phyloP scores from a whole-genome alignment of 129 eudicot species.

The Tagetes erecta region DNA sequence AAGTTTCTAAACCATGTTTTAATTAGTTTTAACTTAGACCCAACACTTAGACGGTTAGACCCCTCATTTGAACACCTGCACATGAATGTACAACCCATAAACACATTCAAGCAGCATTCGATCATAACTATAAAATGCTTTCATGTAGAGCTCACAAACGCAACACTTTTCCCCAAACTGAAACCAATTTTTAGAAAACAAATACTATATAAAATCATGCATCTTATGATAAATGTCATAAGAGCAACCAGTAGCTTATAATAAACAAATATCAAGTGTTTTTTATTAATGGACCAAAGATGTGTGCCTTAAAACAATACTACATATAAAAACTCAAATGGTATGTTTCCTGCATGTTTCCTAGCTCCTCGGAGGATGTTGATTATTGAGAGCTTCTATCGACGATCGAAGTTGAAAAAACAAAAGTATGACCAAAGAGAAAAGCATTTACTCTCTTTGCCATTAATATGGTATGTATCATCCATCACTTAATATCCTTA shows the following conservation, averaged over 20 bases:
- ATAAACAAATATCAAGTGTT: neutral
- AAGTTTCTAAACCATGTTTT: no score
- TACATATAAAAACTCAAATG: neutral
- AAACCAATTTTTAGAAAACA: neutral
- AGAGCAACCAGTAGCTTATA: neutral
- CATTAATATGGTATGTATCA: constrained; percentile 5
- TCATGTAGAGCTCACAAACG: neutral
- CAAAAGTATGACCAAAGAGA: neutral
- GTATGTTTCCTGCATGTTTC: no score
- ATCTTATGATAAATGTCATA: constrained; percentile 1
- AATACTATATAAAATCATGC: neutral
- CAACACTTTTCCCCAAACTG: neutral
- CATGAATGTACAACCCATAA: no score
- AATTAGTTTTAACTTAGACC: no score
- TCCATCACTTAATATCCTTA: neutral
- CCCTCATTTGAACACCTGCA: no score
- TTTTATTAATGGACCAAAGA: no score
- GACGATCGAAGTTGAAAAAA: constrained; percentile 9
- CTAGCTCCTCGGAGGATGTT: neutral
- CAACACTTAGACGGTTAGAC: no score
- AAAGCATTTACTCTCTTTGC: constrained; percentile 7
- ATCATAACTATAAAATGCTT: no score
- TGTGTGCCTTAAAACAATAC: neutral
- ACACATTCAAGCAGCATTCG: no score
- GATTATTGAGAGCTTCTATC: constrained; percentile 8